Evolutionary conservation across 169 alveolate species (phyloP), one percentile per base, ranked within the genome.

Genomic region (Plasmodium vivax): DNA sequence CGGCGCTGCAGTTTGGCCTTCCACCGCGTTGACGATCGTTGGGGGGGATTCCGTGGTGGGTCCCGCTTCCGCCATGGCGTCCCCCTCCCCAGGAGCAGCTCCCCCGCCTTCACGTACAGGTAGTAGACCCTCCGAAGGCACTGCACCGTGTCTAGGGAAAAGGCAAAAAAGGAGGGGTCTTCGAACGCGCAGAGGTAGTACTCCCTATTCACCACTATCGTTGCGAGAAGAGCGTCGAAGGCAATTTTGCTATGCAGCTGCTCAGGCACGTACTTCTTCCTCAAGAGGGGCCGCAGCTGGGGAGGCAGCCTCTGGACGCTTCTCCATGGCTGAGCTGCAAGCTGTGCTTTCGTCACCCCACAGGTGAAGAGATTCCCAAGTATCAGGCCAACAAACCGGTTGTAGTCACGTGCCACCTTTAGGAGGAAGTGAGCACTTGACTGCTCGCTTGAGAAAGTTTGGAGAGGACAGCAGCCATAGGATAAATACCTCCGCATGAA

Each of bases 381-480:
- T 12, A 85, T 85, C 4, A 85, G 1, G 3, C 74, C 45, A 23
- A 85, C 93, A 30, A 85, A 85, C 14, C 38, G 9, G 34, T 85
- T 75, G 81, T 85, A 85, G 58, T 85, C 93, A 27, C 58, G 75
- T 43, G 79, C 62, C 12, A 85, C 38, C 36, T 85, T 85, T 14
- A 75, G 68, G 9, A 85, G 58, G 73, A 85, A 85, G 62, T 85
- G 93, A 0, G 93, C 72, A 14, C 85, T 85, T 3, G 93, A 85
- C 32, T 45, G 36, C 41, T 85, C 93, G 2, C 74, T 85, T 27
- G 93, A 85, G 38, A 85, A 45, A 12, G 74, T 45, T 38, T 85
- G 93, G 1, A 85, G 81, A 16, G 93, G 93, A 16, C 72, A 85
- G 19, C 54, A 73, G 3, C 93, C 93, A 85, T 85, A 85, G 6